Evolutionary conservation across 139 green algal genomes (phyloP).

Genomic region (Edaphochlamys debaryana): DNA sequence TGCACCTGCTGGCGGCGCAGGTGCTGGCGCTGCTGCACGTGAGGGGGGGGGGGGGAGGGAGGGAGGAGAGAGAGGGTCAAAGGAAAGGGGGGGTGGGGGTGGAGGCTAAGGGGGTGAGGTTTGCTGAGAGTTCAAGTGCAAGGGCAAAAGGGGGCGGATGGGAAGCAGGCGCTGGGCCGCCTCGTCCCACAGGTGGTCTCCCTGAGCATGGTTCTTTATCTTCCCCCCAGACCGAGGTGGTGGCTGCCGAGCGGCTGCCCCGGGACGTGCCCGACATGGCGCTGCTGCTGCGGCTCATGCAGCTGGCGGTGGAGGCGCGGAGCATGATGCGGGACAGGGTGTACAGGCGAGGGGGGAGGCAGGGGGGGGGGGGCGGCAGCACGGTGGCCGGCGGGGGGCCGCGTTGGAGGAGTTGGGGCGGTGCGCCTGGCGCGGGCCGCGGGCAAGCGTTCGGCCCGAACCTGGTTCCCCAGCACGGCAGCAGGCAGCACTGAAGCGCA

Average conservation of each 20-base stretch:
- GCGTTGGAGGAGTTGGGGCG: background rate
- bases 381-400: background rate
- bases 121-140: no score
- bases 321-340: constrained; percentile 54
- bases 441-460: no score
- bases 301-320: constrained; percentile 56
- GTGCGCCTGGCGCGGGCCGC: no score
- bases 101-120: no score
- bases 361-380: background rate
- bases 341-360: constrained; percentile 14
- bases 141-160: background rate
- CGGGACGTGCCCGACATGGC: constrained; percentile 58
- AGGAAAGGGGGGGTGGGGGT: no score
- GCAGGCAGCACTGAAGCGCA: no score
- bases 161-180: no score
- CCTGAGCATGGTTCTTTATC: no score
- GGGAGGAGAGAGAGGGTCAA: background rate
- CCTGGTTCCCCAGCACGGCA: no score
- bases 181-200: no score
- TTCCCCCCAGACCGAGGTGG: constrained; percentile 11
- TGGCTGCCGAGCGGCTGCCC: constrained; percentile 55
- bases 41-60: background rate
- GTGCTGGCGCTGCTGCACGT: constrained; percentile 56
- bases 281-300: constrained; percentile 76
- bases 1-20: constrained; percentile 77